A percentile compares a stretch with the other conserved stretches of the same genome.
Conservation (phyloP, 495 filamentous ascomycete genomes). For the Daldinia grandis region DNA sequence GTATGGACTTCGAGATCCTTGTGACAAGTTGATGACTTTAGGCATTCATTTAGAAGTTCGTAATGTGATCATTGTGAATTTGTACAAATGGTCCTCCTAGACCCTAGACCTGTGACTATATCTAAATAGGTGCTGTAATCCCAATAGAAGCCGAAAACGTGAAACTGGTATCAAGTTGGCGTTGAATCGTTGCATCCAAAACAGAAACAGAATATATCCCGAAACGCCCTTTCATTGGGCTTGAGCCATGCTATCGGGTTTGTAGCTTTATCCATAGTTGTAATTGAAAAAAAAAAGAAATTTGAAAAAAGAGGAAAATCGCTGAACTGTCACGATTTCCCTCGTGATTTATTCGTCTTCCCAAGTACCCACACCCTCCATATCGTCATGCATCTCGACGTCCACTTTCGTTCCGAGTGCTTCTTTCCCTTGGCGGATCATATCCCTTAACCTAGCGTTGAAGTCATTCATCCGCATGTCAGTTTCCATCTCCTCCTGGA, state of each 20-base stretch:
- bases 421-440: conserved; percentile 89
- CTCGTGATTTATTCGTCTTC: conserved; percentile 43
- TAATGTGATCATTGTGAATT: not conserved
- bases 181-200: conserved; percentile 12
- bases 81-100: not conserved
- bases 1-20: not conserved
- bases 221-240: conserved; percentile 17
- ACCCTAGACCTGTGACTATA: not conserved
- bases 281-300: conserved; percentile 1
- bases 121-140: conserved; percentile 8
- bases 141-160: conserved; percentile 8
- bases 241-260: not conserved
- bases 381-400: conserved; percentile 58
- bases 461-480: conserved; percentile 80
- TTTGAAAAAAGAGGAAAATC: not conserved
- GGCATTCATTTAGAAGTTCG: not conserved
- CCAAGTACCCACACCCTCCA: conserved; percentile 43
- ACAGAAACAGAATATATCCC: conserved; percentile 6
- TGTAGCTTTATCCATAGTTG: not conserved
- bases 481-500: conserved; percentile 76
- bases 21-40: not conserved
- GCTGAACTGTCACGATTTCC: not conserved
- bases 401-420: conserved; percentile 83
- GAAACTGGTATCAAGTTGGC: conserved; percentile 25
- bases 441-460: conserved; percentile 77